Evolutionary conservation across 1,284 basidiomycete species (phyloP).

Genomic region (Boletus sp.): DNA sequence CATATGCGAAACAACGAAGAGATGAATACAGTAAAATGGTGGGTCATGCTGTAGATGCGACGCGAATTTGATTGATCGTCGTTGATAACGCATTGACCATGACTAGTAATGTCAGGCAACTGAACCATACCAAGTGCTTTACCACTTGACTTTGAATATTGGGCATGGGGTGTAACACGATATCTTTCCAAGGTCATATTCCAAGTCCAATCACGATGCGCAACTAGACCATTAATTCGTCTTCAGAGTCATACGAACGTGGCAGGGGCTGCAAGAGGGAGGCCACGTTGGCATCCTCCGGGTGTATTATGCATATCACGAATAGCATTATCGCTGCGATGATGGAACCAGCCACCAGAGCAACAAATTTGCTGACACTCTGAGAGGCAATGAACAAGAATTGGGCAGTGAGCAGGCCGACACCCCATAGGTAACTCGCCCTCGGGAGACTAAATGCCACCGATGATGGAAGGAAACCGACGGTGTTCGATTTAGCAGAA

Average conservation of each 20-base stretch:
- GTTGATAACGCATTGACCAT: too few species aligned
- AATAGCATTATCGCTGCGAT: constrained; percentile 23
- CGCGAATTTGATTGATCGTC: too few species aligned
- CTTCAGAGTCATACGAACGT: constrained; percentile 7
- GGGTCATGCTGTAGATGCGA: too few species aligned
- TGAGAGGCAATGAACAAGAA: constrained; percentile 27
- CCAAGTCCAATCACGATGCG: not conserved
- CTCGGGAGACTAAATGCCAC: constrained; percentile 36
- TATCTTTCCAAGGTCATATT: constrained; percentile 25
- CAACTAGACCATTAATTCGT: constrained; percentile 18
- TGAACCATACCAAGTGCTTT: not conserved
- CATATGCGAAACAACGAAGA: too few species aligned
- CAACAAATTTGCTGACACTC: constrained; percentile 18
- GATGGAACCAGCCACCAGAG: constrained; percentile 13
- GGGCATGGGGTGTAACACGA: not conserved
- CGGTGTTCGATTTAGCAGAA: constrained; percentile 19
- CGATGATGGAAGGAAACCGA: constrained; percentile 33
- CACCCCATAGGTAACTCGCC: constrained; percentile 34
- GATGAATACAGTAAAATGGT: too few species aligned
- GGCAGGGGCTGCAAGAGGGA: constrained; percentile 14
- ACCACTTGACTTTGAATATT: not conserved
- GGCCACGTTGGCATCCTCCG: constrained; percentile 19
- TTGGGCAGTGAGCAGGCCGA: constrained; percentile 29
- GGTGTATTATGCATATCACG: constrained; percentile 23
- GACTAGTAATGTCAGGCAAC: too few species aligned